phyloP scores from a whole-genome alignment of 768 basidiomycete genomes.

The Lyophyllum decastes region DNA sequence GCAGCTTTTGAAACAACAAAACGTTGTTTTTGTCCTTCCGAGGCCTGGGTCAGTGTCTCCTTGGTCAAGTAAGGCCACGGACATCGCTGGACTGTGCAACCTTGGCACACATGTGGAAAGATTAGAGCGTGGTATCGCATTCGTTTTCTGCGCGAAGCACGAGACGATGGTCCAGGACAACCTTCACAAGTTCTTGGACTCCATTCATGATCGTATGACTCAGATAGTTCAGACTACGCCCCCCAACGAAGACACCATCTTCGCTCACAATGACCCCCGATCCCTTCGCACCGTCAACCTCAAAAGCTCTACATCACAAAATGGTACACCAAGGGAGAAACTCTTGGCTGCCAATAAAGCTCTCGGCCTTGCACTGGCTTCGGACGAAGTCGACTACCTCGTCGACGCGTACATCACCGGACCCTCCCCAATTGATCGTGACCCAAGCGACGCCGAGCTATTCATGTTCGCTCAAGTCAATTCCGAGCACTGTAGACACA shows the following conservation, averaged over 20 bases:
- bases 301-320: constrained; percentile 47
- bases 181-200: constrained; percentile 58
- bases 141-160: constrained; percentile 52
- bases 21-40: constrained; percentile 75
- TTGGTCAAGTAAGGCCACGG: constrained; percentile 99
- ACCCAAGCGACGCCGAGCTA: constrained; percentile 95
- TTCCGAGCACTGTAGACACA: constrained; percentile 99
- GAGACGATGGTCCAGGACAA: constrained; percentile 43
- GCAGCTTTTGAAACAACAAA: constrained; percentile 34
- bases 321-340: constrained; percentile 53
- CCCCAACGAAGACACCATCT: constrained; percentile 61
- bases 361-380: constrained; percentile 87
- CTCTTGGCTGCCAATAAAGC: constrained; percentile 78
- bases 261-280: constrained; percentile 57
- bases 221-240: constrained; percentile 64
- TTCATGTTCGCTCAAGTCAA: constrained; percentile 99
- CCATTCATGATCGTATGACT: constrained; percentile 97
- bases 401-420: constrained; percentile 86
- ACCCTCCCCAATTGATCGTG: constrained; percentile 62
- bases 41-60: constrained; percentile 92
- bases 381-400: constrained; percentile 91
- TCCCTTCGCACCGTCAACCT: constrained; percentile 21
- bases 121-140: constrained; percentile 82
- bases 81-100: constrained; percentile 88
- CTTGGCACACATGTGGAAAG: constrained; percentile 73